phyloP scores from a whole-genome alignment of 371 early-diverging fungal species.

The Dichotomocladium elegans region DNA sequence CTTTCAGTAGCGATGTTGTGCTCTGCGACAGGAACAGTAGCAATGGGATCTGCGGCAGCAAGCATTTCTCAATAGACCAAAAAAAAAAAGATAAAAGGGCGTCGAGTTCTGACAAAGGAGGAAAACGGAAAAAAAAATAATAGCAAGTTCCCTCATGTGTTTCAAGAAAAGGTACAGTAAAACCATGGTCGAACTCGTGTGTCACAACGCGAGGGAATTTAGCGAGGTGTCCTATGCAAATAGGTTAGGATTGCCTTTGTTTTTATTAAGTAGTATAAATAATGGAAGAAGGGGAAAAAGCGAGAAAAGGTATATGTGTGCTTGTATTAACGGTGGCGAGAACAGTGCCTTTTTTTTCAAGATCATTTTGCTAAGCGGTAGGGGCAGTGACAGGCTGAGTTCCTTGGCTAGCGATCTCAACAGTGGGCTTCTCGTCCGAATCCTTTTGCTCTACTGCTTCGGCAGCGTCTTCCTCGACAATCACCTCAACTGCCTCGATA shows the following conservation, averaged over 20 bases:
- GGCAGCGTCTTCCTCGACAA: conserved; percentile 3
- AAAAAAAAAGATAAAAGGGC: conserved; percentile 14
- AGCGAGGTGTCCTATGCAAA: background rate
- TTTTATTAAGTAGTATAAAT: background rate
- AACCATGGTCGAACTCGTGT: conserved; percentile 5
- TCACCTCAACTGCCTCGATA: conserved; percentile 2
- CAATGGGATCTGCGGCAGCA: conserved; percentile 13
- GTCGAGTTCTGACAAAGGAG: background rate
- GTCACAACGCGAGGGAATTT: background rate
- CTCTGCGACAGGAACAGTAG: conserved; percentile 10
- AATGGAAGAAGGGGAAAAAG: background rate
- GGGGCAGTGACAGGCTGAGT: background rate
- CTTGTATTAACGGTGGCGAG: too few relatives aligned
- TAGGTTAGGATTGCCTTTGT: background rate
- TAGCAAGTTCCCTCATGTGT: background rate
- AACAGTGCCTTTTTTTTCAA: too few relatives aligned
- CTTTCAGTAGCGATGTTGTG: conserved; percentile 5
- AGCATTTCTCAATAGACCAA: conserved; percentile 33
- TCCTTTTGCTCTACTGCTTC: background rate
- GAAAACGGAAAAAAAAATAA: background rate
- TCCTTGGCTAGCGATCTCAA: background rate
- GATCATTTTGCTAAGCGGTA: background rate
- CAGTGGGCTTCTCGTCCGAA: conserved; percentile 2
- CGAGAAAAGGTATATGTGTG: background rate
- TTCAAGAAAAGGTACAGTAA: background rate